Conservation (phyloP, 768 basidiomycete genomes). For the Mycena rosella region DNA sequence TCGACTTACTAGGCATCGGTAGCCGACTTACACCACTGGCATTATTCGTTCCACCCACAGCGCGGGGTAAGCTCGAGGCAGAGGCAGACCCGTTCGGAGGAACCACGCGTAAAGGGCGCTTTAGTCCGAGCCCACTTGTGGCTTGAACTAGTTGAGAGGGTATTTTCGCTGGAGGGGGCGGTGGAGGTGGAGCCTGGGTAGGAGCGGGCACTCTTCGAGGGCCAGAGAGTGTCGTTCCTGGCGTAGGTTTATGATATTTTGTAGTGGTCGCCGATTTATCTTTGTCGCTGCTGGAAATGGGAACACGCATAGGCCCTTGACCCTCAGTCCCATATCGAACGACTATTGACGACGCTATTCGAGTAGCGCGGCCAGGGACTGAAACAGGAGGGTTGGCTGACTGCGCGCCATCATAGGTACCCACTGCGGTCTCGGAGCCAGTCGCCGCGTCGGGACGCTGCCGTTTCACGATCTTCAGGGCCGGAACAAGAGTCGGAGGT, state of each 20-base stretch:
- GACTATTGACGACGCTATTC: not conserved
- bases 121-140: slow-evolving; percentile 7
- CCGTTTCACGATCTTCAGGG: slow-evolving; percentile 64
- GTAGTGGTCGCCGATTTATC: not conserved
- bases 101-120: slow-evolving; percentile 32
- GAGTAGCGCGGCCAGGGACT: slow-evolving; percentile 3
- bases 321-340: slow-evolving; percentile 33
- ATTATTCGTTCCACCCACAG: slow-evolving; percentile 12
- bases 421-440: slow-evolving; percentile 14
- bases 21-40: slow-evolving; percentile 26
- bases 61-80: slow-evolving; percentile 24
- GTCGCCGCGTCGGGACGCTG: slow-evolving; percentile 34
- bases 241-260: slow-evolving; percentile 6
- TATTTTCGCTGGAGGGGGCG: slow-evolving; percentile 18
- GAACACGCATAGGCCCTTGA: slow-evolving; percentile 54
- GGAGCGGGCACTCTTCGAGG: slow-evolving; percentile 32
- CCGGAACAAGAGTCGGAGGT: slow-evolving; percentile 56
- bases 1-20: slow-evolving; percentile 38
- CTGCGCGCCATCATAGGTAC: not conserved
- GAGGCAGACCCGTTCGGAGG: slow-evolving; percentile 25
- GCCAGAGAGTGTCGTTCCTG: slow-evolving; percentile 11
- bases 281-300: slow-evolving; percentile 31
- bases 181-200: slow-evolving; percentile 6
- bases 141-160: slow-evolving; percentile 3
- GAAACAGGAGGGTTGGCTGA: not conserved